Evolutionary conservation across 257 asterid species (phyloP).

Genomic region (Solanum ahanhuiri): DNA sequence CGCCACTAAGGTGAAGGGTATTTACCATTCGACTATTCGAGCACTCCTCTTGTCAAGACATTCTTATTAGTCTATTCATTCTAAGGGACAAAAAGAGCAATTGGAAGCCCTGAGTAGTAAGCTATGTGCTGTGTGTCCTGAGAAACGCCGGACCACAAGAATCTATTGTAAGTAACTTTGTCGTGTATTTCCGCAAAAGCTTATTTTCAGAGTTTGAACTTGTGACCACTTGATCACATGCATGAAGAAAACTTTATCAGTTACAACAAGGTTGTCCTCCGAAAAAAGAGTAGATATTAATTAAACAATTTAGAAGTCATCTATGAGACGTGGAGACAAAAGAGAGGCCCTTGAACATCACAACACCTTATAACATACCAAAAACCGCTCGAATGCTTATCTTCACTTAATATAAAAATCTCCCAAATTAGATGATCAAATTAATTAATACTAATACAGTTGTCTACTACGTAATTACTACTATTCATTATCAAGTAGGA

Average conservation of each 20-base stretch:
- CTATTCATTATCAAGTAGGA: constrained; percentile 1
- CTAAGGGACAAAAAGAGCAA: background rate
- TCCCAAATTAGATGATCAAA: background rate
- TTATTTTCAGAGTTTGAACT: no score
- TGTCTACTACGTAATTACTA: background rate
- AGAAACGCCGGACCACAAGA: background rate
- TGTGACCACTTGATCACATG: background rate
- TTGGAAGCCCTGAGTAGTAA: background rate
- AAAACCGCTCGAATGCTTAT: background rate
- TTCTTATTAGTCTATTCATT: background rate
- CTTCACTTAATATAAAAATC: background rate
- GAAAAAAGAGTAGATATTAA: background rate
- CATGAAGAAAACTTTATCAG: no score
- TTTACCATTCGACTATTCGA: background rate
- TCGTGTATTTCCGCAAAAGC: no score
- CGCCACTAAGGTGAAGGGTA: background rate
- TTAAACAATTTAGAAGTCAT: background rate
- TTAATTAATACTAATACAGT: background rate
- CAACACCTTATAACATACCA: background rate
- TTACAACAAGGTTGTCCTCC: accelerated
- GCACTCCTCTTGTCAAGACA: background rate
- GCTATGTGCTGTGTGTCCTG: background rate
- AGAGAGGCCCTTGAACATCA: background rate
- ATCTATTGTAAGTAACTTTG: no score
- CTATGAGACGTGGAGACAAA: background rate